Evolutionary conservation across 169 alveolate species (phyloP), one percentile per base, ranked within the genome.

Genomic region (Plasmodium fragile): DNA sequence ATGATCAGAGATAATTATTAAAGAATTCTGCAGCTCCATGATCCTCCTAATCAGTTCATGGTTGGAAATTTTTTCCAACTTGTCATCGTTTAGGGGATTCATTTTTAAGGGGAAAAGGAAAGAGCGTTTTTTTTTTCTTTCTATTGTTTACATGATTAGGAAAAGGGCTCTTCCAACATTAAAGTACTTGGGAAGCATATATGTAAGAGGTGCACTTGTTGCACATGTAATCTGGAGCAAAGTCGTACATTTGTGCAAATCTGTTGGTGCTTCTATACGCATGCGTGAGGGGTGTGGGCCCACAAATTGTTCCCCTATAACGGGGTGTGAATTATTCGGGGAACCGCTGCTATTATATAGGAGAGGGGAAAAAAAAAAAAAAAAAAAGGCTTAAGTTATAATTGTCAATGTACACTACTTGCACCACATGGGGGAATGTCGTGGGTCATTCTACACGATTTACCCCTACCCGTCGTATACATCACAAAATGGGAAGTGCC

Each of bases 61-160:
- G 80, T 85, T 85, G 34, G 93, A 85, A n/a, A 75, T 49, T 13
- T 39, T 85, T 75, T 85, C 93, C 55, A 85, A 85, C 34, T 85
- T 73, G 2, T 49, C 93, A 4, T 85, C 84, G 41, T 39, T 73
- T 53, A 85, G 69, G 34, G 77, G 77, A 43, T 85, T 52, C 93
- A 85, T 85, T 53, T 72, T 59, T 18, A 34, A 28, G 70, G 43
- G 16, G 34, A 81, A 55, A 73, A 45, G 32, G 25, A 49, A 72
- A 7, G 36, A 30, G 18, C 10, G 7, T 43, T 71, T 32, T 22
- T 39, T 28, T 65, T 65, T 11, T 22, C 2, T 39, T 10, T n/a
- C n/a, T n/a, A n/a, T n/a, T n/a, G n/a, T n/a, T 59, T 6, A 8
- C 18, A 36, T 65, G n/a, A 18, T 65, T 28, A n/a, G 36, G 30